Conservation (phyloP, 768 basidiomycete genomes). For the Amanita fuliginea region DNA sequence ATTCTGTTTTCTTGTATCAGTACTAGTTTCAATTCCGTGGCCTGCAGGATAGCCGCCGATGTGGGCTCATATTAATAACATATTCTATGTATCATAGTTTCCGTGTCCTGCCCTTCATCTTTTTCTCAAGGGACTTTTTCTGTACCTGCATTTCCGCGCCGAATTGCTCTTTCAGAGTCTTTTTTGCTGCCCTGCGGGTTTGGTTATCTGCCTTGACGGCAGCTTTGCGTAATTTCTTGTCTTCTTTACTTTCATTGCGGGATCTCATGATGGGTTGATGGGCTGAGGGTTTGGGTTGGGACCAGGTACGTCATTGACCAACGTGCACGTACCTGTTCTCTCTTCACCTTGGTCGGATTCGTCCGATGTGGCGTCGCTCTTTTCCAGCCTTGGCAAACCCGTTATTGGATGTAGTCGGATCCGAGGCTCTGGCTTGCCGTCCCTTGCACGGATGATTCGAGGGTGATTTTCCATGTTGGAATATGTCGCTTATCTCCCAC, state of each 20-base stretch:
- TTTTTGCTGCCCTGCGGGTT: constrained; percentile 56
- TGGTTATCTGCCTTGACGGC: constrained; percentile 60
- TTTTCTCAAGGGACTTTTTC: constrained; percentile 38
- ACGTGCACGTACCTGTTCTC: constrained; percentile 13
- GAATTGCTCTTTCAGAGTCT: constrained; percentile 52
- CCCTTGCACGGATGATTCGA: constrained; percentile 64
- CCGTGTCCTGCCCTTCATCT: constrained; percentile 35
- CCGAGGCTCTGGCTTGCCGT: constrained; percentile 41
- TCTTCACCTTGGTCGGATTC: constrained; percentile 17
- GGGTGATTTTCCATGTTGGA: constrained; percentile 99
- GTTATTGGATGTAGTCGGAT: constrained; percentile 69
- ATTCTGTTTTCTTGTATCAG: background rate
- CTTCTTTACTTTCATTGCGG: constrained; percentile 67
- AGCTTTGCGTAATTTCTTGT: constrained; percentile 61
- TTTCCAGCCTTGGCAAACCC: constrained; percentile 56
- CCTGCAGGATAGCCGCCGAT: background rate
- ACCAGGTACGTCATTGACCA: background rate
- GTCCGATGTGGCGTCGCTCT: constrained; percentile 2
- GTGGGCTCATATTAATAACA: background rate
- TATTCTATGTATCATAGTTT: constrained; percentile 5
- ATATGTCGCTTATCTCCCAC: constrained; percentile 60
- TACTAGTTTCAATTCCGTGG: background rate
- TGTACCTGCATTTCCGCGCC: constrained; percentile 52
- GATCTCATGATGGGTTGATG: constrained; percentile 54
- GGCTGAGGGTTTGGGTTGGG: constrained; percentile 12